phyloP scores from a whole-genome alignment of 441 rosid species.

The Syzygium malaccense region DNA sequence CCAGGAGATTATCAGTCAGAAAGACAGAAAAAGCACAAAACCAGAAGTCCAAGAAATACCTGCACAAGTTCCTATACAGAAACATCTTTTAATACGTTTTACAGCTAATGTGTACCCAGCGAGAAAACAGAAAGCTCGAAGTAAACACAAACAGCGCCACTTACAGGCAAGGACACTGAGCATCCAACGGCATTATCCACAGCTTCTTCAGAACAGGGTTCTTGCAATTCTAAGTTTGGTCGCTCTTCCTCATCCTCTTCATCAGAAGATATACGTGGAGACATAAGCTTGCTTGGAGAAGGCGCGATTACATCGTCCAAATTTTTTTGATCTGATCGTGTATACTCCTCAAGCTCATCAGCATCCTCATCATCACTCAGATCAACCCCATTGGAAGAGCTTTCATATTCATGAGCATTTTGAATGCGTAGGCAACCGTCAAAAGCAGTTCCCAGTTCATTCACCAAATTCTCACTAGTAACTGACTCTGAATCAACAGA shows the following conservation, averaged over 20 bases:
- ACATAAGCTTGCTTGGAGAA: background rate
- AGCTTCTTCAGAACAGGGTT: conserved; percentile 24
- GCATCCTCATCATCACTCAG: conserved; percentile 12
- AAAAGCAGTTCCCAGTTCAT: conserved; percentile 28
- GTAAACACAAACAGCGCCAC: conserved; percentile 2
- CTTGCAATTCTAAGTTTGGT: conserved; percentile 22
- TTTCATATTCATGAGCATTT: conserved; percentile 18
- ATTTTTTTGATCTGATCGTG: conserved; percentile 6
- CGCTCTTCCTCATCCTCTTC: conserved; percentile 21
- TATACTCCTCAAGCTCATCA: conserved; percentile 11
- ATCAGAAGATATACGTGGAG: conserved; percentile 12
- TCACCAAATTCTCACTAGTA: conserved; percentile 9
- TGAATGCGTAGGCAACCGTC: conserved; percentile 14
- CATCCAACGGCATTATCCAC: background rate
- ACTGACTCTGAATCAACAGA: background rate
- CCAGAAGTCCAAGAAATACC: background rate
- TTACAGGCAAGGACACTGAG: conserved; percentile 24
- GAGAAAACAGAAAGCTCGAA: background rate
- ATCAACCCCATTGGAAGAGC: conserved; percentile 17
- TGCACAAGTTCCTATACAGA: background rate
- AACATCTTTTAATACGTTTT: background rate
- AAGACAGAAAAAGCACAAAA: background rate
- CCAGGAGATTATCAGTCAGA: background rate
- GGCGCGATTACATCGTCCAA: conserved; percentile 20
- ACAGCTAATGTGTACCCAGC: background rate